Evolutionary conservation across 2,329 filamentous ascomycete species (phyloP).

Genomic region (Lomentospora prolificans): DNA sequence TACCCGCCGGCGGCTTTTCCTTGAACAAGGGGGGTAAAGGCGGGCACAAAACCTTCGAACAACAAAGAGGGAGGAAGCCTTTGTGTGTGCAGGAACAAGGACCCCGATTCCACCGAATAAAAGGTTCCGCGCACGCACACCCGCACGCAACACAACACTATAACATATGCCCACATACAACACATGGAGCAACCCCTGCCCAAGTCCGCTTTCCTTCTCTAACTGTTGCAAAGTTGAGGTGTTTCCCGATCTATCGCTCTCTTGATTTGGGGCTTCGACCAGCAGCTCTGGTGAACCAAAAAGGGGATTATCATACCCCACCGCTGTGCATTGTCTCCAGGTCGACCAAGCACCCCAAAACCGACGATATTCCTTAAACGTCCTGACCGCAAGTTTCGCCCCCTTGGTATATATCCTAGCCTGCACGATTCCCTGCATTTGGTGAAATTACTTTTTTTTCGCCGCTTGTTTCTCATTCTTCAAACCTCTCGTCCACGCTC

Average conservation of each 20-base stretch:
- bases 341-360: slow-evolving; percentile 1
- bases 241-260: neutral
- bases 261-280: no score
- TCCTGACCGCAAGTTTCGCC: slow-evolving; percentile 1
- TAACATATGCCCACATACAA: neutral
- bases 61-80: no score
- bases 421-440: neutral
- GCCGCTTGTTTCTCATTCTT: neutral
- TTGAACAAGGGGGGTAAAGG: neutral
- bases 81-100: no score
- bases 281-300: no score
- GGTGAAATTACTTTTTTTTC: neutral
- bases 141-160: neutral
- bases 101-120: neutral
- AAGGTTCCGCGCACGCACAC: neutral
- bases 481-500: neutral
- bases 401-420: neutral
- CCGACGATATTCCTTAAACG: neutral
- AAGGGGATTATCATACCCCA: neutral
- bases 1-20: neutral
- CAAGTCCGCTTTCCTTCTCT: neutral
- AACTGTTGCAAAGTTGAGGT: neutral
- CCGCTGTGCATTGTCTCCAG: slow-evolving; percentile 6
- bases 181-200: neutral
- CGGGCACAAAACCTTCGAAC: no score